These are phyloP conservation scores for Thelonectria olida DNA, from an alignment of 2,329 filamentous ascomycete species.

Conservation along the genomic window DNA sequence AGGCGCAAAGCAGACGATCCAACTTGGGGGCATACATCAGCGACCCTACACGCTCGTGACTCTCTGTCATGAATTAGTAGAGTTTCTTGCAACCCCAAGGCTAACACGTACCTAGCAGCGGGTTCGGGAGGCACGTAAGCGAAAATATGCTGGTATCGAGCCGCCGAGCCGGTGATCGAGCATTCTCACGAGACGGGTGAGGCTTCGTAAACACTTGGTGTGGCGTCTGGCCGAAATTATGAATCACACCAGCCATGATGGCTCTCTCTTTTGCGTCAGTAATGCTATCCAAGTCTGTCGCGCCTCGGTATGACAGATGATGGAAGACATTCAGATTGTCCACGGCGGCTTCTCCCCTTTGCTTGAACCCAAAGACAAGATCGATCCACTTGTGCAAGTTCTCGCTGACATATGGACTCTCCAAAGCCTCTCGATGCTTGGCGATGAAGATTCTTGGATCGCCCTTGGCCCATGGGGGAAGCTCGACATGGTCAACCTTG, in stretches of 20 bases:
- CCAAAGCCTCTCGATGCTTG: slow-evolving; percentile 94
- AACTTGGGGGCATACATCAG: slow-evolving; percentile 81
- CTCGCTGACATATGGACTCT: slow-evolving; percentile 91
- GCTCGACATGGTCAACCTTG: slow-evolving; percentile 82
- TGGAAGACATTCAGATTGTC: slow-evolving; percentile 97
- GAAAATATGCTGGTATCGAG: slow-evolving; percentile 82
- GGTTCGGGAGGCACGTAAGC: slow-evolving; percentile 80
- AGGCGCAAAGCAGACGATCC: slow-evolving; percentile 84
- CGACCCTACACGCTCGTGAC: slow-evolving; percentile 81
- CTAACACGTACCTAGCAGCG: slow-evolving; percentile 68
- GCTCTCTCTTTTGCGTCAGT: slow-evolving; percentile 86
- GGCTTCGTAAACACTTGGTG: slow-evolving; percentile 89
- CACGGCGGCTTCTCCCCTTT: slow-evolving; percentile 89
- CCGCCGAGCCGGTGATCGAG: slow-evolving; percentile 70
- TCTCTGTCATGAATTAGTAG: slow-evolving; percentile 53
- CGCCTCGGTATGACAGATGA: slow-evolving; percentile 92
- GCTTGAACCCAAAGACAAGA: slow-evolving; percentile 92
- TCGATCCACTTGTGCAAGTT: slow-evolving; percentile 96
- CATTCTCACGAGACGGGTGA: slow-evolving; percentile 80
- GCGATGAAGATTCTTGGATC: slow-evolving; percentile 95
- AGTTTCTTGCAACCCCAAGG: not conserved
- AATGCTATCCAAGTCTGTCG: slow-evolving; percentile 91
- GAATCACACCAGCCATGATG: slow-evolving; percentile 93
- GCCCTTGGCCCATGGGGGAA: slow-evolving; percentile 97
- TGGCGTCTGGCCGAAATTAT: slow-evolving; percentile 98